A percentile compares a stretch with the other conserved stretches of the same genome.
These are phyloP conservation scores for Scheffersomyces spartinae DNA, from an alignment of 805 yeast genomes.

Conservation along the genomic window DNA sequence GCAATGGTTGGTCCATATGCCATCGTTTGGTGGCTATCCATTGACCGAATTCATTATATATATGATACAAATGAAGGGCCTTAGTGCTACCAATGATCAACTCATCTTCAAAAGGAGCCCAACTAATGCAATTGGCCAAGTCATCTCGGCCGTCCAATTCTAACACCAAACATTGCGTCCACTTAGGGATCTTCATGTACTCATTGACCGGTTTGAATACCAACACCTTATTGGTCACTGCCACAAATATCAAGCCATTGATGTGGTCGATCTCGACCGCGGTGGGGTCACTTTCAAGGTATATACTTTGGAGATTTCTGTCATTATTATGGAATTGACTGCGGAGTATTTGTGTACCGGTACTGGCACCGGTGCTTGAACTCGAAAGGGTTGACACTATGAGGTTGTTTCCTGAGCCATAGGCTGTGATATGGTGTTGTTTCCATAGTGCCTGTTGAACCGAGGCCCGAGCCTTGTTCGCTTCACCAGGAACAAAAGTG, in stretches of 20 bases:
- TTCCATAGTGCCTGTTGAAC: conserved; percentile 58
- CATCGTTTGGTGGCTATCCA: conserved; percentile 30
- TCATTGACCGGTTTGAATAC: conserved; percentile 49
- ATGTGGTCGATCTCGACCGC: conserved; percentile 52
- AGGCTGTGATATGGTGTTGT: conserved; percentile 48
- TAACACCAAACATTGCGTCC: conserved; percentile 27
- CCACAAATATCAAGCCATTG: conserved; percentile 42
- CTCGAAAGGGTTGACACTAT: conserved; percentile 35
- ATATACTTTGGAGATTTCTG: conserved; percentile 61
- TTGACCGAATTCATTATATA: conserved; percentile 35
- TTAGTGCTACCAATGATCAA: conserved; percentile 46
- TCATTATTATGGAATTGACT: conserved; percentile 2
- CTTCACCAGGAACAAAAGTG: conserved; percentile 78
- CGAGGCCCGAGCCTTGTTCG: conserved; percentile 45
- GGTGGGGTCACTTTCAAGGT: conserved; percentile 52
- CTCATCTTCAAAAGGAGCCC: conserved; percentile 47
- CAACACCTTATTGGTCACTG: conserved; percentile 29
- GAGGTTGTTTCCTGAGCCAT: conserved; percentile 83
- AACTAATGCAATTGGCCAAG: conserved; percentile 29
- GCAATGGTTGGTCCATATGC: conserved; percentile 45
- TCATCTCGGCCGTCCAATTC: conserved; percentile 4
- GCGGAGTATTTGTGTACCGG: conserved; percentile 6
- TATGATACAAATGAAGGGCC: conserved; percentile 42
- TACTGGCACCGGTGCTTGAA: too few relatives aligned
- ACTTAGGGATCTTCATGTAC: conserved; percentile 30